These are phyloP conservation scores for Drechslera avenae DNA, from an alignment of 2,329 filamentous ascomycete species.

Conservation along the genomic window DNA sequence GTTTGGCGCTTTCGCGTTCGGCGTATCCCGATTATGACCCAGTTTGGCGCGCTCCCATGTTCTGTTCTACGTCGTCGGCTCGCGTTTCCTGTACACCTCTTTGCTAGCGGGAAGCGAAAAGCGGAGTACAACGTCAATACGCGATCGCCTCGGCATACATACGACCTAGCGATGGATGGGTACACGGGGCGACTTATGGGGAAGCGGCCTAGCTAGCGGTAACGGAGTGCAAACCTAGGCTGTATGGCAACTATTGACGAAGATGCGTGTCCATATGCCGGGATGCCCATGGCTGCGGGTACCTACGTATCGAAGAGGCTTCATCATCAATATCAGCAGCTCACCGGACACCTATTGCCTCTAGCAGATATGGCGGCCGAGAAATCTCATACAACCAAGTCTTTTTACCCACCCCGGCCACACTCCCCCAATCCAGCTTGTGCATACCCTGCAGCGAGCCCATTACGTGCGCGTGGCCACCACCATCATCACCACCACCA, in stretches of 20 bases:
- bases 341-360: too few species aligned
- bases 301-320: slow-evolving; percentile 1
- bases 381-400: too few species aligned
- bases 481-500: neutral
- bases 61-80: neutral
- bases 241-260: slow-evolving; percentile 5
- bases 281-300: slow-evolving; percentile 3
- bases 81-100: neutral
- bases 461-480: slow-evolving; percentile 3
- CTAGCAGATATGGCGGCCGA: too few species aligned
- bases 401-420: neutral
- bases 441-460: slow-evolving; percentile 2
- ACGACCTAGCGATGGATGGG: slow-evolving; percentile 1
- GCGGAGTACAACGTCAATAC: slow-evolving; percentile 8
- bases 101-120: neutral
- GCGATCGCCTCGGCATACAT: neutral
- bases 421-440: neutral
- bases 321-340: neutral
- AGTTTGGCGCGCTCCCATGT: neutral
- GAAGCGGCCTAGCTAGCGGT: slow-evolving; percentile 1
- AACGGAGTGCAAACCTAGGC: slow-evolving; percentile 1
- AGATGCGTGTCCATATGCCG: neutral
- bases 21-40: slow-evolving; percentile 2
- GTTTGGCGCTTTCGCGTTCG: slow-evolving; percentile 8
- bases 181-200: neutral